Evolutionary conservation across 176 grass and related monocot species (phyloP).

Genomic region (Thalia dealbata): DNA sequence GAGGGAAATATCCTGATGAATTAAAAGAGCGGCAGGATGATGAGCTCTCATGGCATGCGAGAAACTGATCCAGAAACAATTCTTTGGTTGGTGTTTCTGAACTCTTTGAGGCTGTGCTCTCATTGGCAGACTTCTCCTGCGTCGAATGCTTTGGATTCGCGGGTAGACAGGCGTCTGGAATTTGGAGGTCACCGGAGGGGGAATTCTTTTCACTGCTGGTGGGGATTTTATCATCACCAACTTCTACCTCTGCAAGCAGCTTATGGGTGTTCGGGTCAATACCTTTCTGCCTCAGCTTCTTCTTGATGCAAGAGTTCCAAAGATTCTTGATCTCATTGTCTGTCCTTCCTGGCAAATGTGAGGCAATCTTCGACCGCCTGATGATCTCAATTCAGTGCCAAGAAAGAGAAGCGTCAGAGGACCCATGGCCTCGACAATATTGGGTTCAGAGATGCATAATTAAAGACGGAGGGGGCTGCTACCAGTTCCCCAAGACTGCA

Average conservation of each 20-base stretch:
- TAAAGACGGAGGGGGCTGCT: not conserved
- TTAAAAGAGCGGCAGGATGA: slow-evolving; percentile 16
- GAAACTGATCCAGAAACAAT: slow-evolving; percentile 31
- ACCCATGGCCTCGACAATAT: not conserved
- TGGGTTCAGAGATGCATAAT: not conserved
- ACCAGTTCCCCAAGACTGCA: slow-evolving; percentile 55
- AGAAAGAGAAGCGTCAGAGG: not conserved
- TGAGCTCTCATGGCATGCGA: slow-evolving; percentile 28
- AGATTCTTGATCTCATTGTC: slow-evolving; percentile 65
- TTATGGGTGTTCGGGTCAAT: slow-evolving; percentile 63
- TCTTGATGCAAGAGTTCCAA: slow-evolving; percentile 54
- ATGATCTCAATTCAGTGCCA: not conserved
- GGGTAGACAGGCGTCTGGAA: not conserved
- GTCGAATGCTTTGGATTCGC: not conserved
- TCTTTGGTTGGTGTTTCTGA: slow-evolving; percentile 25
- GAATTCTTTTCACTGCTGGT: slow-evolving; percentile 14
- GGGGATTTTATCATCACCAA: slow-evolving; percentile 18
- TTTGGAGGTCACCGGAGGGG: not conserved
- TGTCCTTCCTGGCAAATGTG: slow-evolving; percentile 47
- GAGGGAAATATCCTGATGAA: slow-evolving; percentile 29
- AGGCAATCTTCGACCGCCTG: slow-evolving; percentile 60
- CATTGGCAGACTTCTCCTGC: slow-evolving; percentile 20
- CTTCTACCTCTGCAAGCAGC: slow-evolving; percentile 20
- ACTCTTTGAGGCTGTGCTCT: slow-evolving; percentile 28
- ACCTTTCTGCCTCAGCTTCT: slow-evolving; percentile 44